A percentile compares a stretch with the other conserved stretches of the same genome.
phyloP scores from a whole-genome alignment of 495 filamentous ascomycete species.

The Aspergillus heteromorphus region DNA sequence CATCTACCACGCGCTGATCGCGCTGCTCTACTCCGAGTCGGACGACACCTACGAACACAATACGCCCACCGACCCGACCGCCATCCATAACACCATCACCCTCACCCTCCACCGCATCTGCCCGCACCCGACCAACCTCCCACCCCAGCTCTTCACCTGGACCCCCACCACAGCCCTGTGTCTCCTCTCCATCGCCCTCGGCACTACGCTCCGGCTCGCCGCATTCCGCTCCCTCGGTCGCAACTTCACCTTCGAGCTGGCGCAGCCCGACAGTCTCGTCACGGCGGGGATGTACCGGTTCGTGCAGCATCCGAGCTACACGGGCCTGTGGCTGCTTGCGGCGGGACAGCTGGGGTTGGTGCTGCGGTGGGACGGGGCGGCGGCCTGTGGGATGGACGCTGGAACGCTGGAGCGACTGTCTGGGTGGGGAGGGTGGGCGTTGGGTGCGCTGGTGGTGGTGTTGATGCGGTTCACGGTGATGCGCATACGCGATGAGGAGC shows the following conservation, averaged over 20 bases:
- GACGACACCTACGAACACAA: neutral
- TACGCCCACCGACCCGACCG: neutral
- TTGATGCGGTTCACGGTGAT: neutral
- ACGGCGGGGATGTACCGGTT: constrained; percentile 39
- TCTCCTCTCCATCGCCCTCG: neutral
- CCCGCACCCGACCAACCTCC: neutral
- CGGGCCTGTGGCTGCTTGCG: constrained; percentile 19
- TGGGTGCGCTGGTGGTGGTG: neutral
- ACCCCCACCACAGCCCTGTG: neutral
- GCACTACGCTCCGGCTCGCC: neutral
- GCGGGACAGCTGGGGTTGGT: constrained; percentile 17
- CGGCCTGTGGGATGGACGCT: constrained; percentile 16
- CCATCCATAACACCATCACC: neutral
- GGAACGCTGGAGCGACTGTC: constrained; percentile 9
- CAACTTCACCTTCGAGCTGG: constrained; percentile 43
- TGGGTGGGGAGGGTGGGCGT: constrained; percentile 3
- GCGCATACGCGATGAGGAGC: constrained; percentile 33
- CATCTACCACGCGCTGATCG: neutral
- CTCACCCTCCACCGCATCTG: neutral
- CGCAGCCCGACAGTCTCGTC: constrained; percentile 33
- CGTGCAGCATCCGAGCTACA: constrained; percentile 46
- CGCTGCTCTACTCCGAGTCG: neutral
- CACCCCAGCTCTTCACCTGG: neutral
- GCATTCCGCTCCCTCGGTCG: constrained; percentile 24
- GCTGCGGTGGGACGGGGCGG: constrained; percentile 28